Percentiles rank a stretch among this genome's conserved stretches.
Evolutionary conservation across 2,329 filamentous ascomycete species (phyloP).

Genomic region (Aureobasidium pullulans): DNA sequence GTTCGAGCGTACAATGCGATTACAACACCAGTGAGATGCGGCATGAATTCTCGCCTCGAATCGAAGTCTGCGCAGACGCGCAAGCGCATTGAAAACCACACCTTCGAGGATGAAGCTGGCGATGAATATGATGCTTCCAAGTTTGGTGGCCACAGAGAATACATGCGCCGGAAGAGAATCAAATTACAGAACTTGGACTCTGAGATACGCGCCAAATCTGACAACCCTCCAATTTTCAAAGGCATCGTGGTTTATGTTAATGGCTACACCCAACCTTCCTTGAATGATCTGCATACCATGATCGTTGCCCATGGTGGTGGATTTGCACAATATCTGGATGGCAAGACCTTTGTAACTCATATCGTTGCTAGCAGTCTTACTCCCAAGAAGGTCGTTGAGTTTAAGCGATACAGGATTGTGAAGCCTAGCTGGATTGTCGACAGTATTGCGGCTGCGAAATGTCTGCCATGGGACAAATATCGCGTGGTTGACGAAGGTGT

Average conservation of each 20-base stretch:
- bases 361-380: slow-evolving; percentile 88
- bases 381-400: slow-evolving; percentile 88
- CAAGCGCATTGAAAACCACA: slow-evolving; percentile 60
- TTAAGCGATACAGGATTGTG: slow-evolving; percentile 79
- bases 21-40: neutral
- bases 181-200: slow-evolving; percentile 93
- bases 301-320: slow-evolving; percentile 91
- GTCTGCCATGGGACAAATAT: slow-evolving; percentile 82
- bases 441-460: slow-evolving; percentile 69
- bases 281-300: slow-evolving; percentile 79
- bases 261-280: slow-evolving; percentile 89
- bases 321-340: slow-evolving; percentile 90
- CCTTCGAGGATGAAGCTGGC: slow-evolving; percentile 72
- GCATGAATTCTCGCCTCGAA: slow-evolving; percentile 57
- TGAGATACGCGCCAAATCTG: slow-evolving; percentile 63
- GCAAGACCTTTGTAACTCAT: slow-evolving; percentile 90
- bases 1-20: neutral
- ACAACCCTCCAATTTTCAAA: slow-evolving; percentile 80
- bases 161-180: slow-evolving; percentile 91
- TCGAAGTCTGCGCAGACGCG: slow-evolving; percentile 52
- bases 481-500: slow-evolving; percentile 78
- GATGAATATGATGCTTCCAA: slow-evolving; percentile 84
- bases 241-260: slow-evolving; percentile 87
- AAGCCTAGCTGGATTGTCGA: slow-evolving; percentile 93
- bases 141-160: slow-evolving; percentile 86